A percentile compares a stretch with the other conserved stretches of the same genome.
phyloP scores from a whole-genome alignment of 2,329 filamentous ascomycete species.

The Fusarium marasasianum region DNA sequence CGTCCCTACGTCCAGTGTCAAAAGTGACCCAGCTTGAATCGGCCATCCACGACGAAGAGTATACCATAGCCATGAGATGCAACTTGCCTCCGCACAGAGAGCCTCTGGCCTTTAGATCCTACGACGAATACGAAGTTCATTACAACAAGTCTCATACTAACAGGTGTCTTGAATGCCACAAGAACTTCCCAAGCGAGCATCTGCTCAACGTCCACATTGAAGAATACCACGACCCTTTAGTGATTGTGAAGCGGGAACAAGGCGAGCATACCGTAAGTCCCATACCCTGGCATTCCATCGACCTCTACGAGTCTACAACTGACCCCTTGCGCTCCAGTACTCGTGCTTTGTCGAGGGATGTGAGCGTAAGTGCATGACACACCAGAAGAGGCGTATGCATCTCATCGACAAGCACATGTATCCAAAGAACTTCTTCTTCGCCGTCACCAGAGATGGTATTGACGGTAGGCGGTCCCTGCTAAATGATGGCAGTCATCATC shows the following conservation, averaged over 20 bases:
- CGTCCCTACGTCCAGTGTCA: conserved; percentile 46
- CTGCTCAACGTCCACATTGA: conserved; percentile 86
- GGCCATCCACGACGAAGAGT: conserved; percentile 46
- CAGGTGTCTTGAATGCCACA: conserved; percentile 83
- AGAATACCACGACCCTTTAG: conserved; percentile 88
- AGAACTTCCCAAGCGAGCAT: conserved; percentile 87
- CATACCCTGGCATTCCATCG: neutral
- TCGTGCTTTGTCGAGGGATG: conserved; percentile 91
- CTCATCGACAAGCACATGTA: conserved; percentile 95
- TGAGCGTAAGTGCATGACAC: conserved; percentile 82
- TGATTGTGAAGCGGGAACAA: conserved; percentile 74
- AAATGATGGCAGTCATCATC: conserved; percentile 62
- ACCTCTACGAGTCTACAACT: neutral
- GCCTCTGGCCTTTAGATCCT: conserved; percentile 74
- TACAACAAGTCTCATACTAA: conserved; percentile 85
- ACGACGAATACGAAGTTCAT: conserved; percentile 86
- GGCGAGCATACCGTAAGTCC: conserved; percentile 84
- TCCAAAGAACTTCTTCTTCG: conserved; percentile 88
- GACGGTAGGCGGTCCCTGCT: conserved; percentile 85
- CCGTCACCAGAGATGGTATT: conserved; percentile 87
- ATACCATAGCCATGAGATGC: conserved; percentile 73
- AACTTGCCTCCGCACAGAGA: conserved; percentile 81
- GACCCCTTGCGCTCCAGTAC: conserved; percentile 63
- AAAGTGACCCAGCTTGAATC: conserved; percentile 71
- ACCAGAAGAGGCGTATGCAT: conserved; percentile 86